These are phyloP conservation scores for Blastomyces percursus DNA, from an alignment of 2,329 filamentous ascomycete species.

Conservation along the genomic window DNA sequence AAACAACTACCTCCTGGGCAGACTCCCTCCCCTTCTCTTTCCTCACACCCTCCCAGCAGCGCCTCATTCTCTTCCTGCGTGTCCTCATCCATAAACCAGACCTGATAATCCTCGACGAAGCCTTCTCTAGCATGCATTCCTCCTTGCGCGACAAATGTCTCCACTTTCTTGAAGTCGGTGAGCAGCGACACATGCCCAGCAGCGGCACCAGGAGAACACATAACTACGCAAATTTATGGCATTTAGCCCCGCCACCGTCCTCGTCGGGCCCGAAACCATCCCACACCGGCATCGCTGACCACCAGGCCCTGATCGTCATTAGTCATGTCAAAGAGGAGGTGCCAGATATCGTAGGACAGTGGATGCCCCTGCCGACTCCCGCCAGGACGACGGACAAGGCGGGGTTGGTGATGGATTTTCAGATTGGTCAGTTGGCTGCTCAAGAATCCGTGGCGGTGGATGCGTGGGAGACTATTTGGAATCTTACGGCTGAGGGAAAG, in stretches of 20 bases:
- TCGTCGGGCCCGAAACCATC: constrained; percentile 9
- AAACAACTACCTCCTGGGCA: not conserved
- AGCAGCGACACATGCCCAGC: constrained; percentile 35
- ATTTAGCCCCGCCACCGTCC: constrained; percentile 7
- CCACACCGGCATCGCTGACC: constrained; percentile 48
- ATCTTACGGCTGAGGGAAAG: not conserved
- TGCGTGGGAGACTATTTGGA: constrained; percentile 15
- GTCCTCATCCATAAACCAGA: constrained; percentile 71
- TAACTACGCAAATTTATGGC: constrained; percentile 4
- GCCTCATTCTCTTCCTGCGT: constrained; percentile 72
- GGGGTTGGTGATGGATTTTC: constrained; percentile 4
- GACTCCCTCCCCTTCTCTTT: constrained; percentile 48
- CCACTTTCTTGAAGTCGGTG: constrained; percentile 60
- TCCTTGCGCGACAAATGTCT: constrained; percentile 76
- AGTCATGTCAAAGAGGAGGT: constrained; percentile 87
- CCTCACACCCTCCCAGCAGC: constrained; percentile 45
- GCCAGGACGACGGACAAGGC: constrained; percentile 10
- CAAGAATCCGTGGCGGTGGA: constrained; percentile 8
- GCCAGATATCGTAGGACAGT: constrained; percentile 69
- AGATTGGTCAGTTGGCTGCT: constrained; percentile 10
- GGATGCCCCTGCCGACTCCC: constrained; percentile 58
- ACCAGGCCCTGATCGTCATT: constrained; percentile 82
- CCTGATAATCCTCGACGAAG: constrained; percentile 75
- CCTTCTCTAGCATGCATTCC: constrained; percentile 77
- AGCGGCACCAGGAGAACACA: constrained; percentile 12